Evolutionary conservation across 768 basidiomycete species (phyloP).

Genomic region (Naematelia aurantialba): DNA sequence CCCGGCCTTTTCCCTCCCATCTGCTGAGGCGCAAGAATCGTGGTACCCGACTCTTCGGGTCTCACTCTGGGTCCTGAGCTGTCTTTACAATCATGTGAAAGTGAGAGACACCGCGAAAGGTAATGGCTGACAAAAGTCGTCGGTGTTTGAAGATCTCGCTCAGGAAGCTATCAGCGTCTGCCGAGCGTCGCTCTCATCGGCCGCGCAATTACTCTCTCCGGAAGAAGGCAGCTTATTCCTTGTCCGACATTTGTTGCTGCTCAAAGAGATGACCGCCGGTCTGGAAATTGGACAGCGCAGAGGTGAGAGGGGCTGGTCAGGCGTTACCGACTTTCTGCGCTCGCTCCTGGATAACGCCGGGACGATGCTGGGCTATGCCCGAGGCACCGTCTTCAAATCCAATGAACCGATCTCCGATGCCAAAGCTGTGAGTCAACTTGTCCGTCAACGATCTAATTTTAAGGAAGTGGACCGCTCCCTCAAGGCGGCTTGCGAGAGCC

Average conservation of each 20-base stretch:
- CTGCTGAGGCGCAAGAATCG: conserved; percentile 69
- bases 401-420: conserved; percentile 55
- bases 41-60: conserved; percentile 90
- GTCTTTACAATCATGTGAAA: conserved; percentile 87
- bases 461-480: conserved; percentile 85
- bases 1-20: conserved; percentile 61
- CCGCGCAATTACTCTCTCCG: conserved; percentile 62
- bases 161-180: conserved; percentile 85
- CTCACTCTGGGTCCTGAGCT: conserved; percentile 85
- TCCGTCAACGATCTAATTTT: background rate
- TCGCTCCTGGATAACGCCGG: conserved; percentile 40
- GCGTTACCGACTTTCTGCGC: conserved; percentile 44
- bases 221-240: conserved; percentile 82
- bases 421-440: conserved; percentile 58
- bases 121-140: conserved; percentile 61
- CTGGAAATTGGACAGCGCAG: conserved; percentile 50
- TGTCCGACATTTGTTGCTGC: conserved; percentile 78
- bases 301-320: conserved; percentile 47
- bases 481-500: conserved; percentile 76
- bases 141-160: conserved; percentile 93
- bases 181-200: conserved; percentile 71
- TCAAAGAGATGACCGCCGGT: conserved; percentile 83
- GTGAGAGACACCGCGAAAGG: conserved; percentile 53
- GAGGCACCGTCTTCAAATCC: conserved; percentile 17
- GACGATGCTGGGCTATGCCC: conserved; percentile 41